Base-by-base conservation (phyloP, 345 rosid genomes). In the Chamaenerion angustifolium region DNA sequence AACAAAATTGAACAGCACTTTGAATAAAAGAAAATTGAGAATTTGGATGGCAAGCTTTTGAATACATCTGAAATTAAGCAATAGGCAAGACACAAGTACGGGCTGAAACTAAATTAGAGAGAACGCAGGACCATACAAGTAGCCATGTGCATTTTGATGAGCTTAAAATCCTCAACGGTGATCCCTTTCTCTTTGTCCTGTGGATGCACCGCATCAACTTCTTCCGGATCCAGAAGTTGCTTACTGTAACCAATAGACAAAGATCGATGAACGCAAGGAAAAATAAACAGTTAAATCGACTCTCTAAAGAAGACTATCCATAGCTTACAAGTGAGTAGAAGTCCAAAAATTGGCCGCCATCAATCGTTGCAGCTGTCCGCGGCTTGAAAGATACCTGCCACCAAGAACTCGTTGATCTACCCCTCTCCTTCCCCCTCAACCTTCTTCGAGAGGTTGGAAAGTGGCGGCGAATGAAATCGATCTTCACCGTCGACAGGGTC, bases 291-390 rank as follows among this genome's bases (percentile, higher is more conserved):
- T 17, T 12, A 18, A 16, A 5, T 14, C 16, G 48, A 25, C 23
- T 6, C 23, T 37, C 14, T 14, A 15, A 43, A 16, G 13, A 65
- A 43, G 14, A 48, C 5, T 8, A 48, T 56, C 42, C 40, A 23
- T 46, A 47, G 58, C 61, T 73, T 69, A 85, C 95, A 46, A 68
- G 69, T 85, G 95, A 46, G 95, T 66, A 46, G 97, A 85, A 45
- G 88, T 77, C 97, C 97, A 89, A 78, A 89, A 89, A 76, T 89
- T 89, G 45, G 97, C 81, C 16, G 95, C 90, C 95, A 89, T 85
- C 9, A 31, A 31, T 31, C 37, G 10, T 4, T 7, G 37, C 3
- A 31, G 37, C 37, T 31, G 37, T 31, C 37, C 37, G 37, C 37
- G 6, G 6, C 37, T 31, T 5, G 37, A 31, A 7, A 31, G 37